Evolutionary conservation across 176 grass and related monocot species (phyloP), one percentile per base, ranked within the genome.

Genomic region (Musa troglodytarum): DNA sequence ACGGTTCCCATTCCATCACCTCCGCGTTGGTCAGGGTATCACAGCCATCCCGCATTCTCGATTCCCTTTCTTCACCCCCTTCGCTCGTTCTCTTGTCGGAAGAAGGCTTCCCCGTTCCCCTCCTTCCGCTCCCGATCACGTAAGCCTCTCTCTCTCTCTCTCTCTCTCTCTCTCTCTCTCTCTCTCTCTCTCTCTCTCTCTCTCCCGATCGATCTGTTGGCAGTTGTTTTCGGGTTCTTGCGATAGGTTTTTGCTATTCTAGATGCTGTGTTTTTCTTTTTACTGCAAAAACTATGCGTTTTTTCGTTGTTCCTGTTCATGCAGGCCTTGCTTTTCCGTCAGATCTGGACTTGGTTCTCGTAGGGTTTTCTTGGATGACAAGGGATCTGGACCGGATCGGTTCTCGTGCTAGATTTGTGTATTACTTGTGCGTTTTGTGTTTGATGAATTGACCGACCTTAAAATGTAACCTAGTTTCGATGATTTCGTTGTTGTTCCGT

Each of bases 301-400:
- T 72, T 72, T 10, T 51, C 50, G 69, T 23, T 29, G 50, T 53
- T 51, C 22, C 9, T 52, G 13, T 24, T 5, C 14, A 52, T n/a
- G 5, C 52, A 24, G 50, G 19, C 10, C n/a, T 53, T 22, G 50
- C 11, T 12, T 72, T 71, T 72, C 53, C 69, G 12, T 52, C 69
- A 53, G 50, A 72, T 72, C 69, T 53, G 49, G 50, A 23, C 1
- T 72, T 12, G 19, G 69, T 72, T 72, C 23, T 51, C 49, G 69
- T 53, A 10, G 50, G 14, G n/a, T 49, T 28, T 34, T 34, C 11
- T 61, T 17, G 4, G n/a, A 17, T 3, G 15, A 61, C 57, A 20
- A 7, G 15, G 57, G 19, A 61, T 61, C 57, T 61, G n/a, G 19
- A 21, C n/a, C 15, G n/a, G 57, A 8, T 61, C 3, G 57, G 57